Evolutionary conservation across 176 grass and related monocot species (phyloP).

Genomic region (Eleusine indica): DNA sequence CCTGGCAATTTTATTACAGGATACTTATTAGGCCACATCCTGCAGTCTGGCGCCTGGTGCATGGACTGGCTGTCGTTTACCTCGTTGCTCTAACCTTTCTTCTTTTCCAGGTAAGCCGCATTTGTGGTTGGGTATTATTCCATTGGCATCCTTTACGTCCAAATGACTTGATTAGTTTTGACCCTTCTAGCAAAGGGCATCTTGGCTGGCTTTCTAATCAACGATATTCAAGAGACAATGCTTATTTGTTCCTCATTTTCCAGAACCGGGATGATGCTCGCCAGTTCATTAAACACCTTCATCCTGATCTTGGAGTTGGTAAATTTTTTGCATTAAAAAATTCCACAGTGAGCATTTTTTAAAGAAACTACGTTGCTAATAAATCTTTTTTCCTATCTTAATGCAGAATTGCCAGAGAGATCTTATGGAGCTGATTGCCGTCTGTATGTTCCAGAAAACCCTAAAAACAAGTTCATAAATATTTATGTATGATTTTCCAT

Average conservation of each 20-base stretch:
- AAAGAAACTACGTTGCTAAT: background rate
- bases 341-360: background rate
- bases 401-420: conserved; percentile 86
- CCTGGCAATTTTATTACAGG: conserved; percentile 51
- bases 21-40: conserved; percentile 99
- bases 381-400: conserved; percentile 1
- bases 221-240: too few relatives aligned
- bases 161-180: conserved; percentile 11
- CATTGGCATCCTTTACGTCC: background rate
- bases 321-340: conserved; percentile 30
- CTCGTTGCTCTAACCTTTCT: conserved; percentile 91
- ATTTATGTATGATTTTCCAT: conserved; percentile 87
- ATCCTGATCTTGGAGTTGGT: conserved; percentile 93
- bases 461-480: conserved; percentile 98
- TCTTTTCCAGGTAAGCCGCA: conserved; percentile 88
- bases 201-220: conserved; percentile 16
- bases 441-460: conserved; percentile 96
- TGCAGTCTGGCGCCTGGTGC: conserved; percentile 94
- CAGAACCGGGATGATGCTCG: conserved; percentile 94
- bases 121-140: background rate
- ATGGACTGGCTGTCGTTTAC: conserved; percentile 94
- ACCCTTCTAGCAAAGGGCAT: conserved; percentile 15
- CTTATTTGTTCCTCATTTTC: conserved; percentile 22
- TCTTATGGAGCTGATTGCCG: conserved; percentile 95
- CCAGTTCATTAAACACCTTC: conserved; percentile 88